Percentiles rank a stretch among this genome's conserved stretches.
Conservation (phyloP, 805 yeast genomes). For the Jamesozyma piceae region DNA sequence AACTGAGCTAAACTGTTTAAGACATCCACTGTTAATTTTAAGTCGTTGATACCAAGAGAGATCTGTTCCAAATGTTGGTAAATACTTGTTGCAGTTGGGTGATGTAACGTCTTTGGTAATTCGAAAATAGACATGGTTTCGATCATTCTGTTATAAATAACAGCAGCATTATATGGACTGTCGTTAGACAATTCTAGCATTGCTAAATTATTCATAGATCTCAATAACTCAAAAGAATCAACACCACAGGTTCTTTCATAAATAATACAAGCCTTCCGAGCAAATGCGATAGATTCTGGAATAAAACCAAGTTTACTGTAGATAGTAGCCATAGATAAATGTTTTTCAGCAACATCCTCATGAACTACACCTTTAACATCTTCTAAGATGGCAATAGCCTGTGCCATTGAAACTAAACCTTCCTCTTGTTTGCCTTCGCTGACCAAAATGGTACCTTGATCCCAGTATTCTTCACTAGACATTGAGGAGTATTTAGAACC, state of each 20-base stretch:
- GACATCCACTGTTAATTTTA: conserved; percentile 46
- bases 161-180: conserved; percentile 51
- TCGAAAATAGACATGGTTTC: conserved; percentile 27
- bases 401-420: conserved; percentile 57
- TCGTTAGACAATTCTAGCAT: conserved; percentile 55
- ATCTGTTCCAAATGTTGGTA: conserved; percentile 40
- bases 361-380: conserved; percentile 79
- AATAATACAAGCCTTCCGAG: conserved; percentile 61
- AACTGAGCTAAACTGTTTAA: conserved; percentile 45
- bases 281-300: conserved; percentile 51
- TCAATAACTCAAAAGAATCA: conserved; percentile 68
- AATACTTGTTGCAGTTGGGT: conserved; percentile 62
- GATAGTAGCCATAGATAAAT: conserved; percentile 54
- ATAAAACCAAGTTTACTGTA: conserved; percentile 51
- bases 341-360: conserved; percentile 65
- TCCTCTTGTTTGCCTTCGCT: conserved; percentile 36
- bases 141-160: conserved; percentile 51
- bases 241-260: conserved; percentile 74
- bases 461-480: conserved; percentile 67
- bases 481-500: conserved; percentile 57
- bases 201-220: conserved; percentile 67
- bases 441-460: conserved; percentile 41
- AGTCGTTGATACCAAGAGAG: conserved; percentile 49
- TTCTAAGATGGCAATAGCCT: conserved; percentile 64
- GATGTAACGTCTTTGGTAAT: conserved; percentile 51